Base-by-base conservation (phyloP, 768 basidiomycete genomes). In the Trametes maxima region DNA sequence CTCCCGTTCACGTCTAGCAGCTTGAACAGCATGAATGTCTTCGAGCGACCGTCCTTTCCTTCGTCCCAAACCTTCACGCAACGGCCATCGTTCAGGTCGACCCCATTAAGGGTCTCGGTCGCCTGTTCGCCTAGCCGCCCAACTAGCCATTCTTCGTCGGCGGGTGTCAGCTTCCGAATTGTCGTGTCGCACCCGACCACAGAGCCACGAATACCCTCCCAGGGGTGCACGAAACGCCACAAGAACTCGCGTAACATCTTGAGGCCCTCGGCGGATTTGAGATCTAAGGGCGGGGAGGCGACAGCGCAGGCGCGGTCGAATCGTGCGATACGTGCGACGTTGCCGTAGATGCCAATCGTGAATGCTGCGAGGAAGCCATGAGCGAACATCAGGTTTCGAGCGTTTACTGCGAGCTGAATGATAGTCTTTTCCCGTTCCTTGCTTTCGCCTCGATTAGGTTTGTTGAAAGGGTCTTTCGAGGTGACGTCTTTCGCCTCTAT, bases 201-300 rank as follows among this genome's bases (percentile, higher is more conserved):
- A n/a, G 51, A 11, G 11, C 54, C 54, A 2, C n/a, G 43, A 8
- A 28, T 21, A 1, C 33, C 49, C 16, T 50, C 57, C 39, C 48
- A 51, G 7, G 58, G 44, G 43, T 66, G 53, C n/a, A 55, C 50
- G 36, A 63, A 62, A 11, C 49, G 22, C 65, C 65, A 66, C 33
- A 66, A 51, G 54, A 66, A 66, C 10, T 54, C 53, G 8, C 19
- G 53, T 3, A 54, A 6, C 17, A 8, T 21, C 5, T 40, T 37
- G 10, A 65, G 44, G 36, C 52, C 25, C 4, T 58, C 55, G 0
- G 37, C 24, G 6, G 56, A 25, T n/a, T 54, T 33, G 11, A 44
- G 22, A 46, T 51, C 24, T 28, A 65, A 48, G 1, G 51, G 39
- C 1, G 24, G 40, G 1, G 64, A 65, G 3, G 51, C 59, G 25